These are phyloP conservation scores for Theobroma grandiflorum DNA, from an alignment of 441 rosid species.

Conservation along the genomic window DNA sequence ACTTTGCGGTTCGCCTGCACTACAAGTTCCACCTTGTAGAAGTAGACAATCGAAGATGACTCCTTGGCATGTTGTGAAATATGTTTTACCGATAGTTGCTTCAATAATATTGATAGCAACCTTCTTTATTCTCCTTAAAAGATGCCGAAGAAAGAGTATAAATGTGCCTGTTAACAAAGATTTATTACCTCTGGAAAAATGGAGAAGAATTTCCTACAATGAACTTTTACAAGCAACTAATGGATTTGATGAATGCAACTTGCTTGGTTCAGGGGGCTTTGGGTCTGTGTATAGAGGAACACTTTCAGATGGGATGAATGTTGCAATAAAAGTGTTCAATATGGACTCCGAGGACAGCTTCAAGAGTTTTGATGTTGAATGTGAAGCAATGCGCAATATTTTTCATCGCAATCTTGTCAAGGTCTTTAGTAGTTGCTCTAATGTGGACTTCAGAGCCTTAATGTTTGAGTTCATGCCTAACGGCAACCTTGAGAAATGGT, in stretches of 20 bases:
- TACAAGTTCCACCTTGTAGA: constrained; percentile 26
- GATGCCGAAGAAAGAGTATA: not conserved
- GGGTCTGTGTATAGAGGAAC: constrained; percentile 20
- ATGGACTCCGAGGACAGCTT: not conserved
- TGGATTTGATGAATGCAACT: constrained; percentile 14
- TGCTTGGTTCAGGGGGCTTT: constrained; percentile 24
- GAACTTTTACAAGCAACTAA: constrained; percentile 23
- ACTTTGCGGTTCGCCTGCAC: constrained; percentile 23
- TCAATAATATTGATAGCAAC: not conserved
- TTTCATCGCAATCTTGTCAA: constrained; percentile 32
- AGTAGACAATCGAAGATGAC: not conserved
- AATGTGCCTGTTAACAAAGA: not conserved
- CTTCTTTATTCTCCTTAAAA: not conserved
- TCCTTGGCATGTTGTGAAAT: not conserved
- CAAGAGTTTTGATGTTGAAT: constrained; percentile 34
- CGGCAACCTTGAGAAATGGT: constrained; percentile 29
- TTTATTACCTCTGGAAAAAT: not conserved
- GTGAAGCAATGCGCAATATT: constrained; percentile 21
- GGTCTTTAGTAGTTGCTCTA: constrained; percentile 30
- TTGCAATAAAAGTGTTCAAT: constrained; percentile 31
- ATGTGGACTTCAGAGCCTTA: constrained; percentile 30
- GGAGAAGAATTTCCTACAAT: constrained; percentile 35
- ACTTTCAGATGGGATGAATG: constrained; percentile 18
- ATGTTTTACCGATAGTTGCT: constrained; percentile 4
- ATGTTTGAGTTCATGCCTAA: constrained; percentile 32